Evolutionary conservation across 371 early-diverging fungal genomes (phyloP).

Genomic region (Apophysomyces sp.): DNA sequence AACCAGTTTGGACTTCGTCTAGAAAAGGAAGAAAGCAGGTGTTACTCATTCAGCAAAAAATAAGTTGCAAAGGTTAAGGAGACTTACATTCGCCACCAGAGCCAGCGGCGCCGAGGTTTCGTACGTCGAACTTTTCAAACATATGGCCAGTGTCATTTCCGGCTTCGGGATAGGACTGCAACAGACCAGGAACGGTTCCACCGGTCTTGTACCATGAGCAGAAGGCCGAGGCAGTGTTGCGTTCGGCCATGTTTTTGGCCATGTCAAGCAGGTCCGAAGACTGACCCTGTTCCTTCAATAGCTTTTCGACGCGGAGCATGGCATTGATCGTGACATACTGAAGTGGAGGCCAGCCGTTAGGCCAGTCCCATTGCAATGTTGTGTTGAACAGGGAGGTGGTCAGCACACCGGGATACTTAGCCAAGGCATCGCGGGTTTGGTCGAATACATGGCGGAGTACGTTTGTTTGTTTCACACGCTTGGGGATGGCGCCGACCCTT

Average conservation of each 20-base stretch:
- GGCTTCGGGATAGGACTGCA: conserved; percentile 25
- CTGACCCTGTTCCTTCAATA: conserved; percentile 3
- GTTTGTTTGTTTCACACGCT: conserved; percentile 19
- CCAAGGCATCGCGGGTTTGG: conserved; percentile 22
- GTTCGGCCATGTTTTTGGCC: conserved; percentile 58
- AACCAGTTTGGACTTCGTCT: conserved; percentile 79
- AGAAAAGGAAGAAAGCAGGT: too few species aligned
- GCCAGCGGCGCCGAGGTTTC: conserved; percentile 59
- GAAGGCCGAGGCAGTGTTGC: conserved; percentile 61
- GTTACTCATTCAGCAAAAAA: neutral
- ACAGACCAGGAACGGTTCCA: conserved; percentile 47
- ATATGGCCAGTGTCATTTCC: conserved; percentile 56
- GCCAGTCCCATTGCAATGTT: conserved; percentile 88
- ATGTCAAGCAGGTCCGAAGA: conserved; percentile 9
- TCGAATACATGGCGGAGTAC: conserved; percentile 29
- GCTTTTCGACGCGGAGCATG: conserved; percentile 31
- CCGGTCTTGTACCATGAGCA: conserved; percentile 78
- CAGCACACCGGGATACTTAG: conserved; percentile 61
- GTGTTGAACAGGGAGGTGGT: conserved; percentile 62
- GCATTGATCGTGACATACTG: conserved; percentile 57
- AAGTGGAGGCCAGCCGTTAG: conserved; percentile 79
- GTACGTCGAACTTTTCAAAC: conserved; percentile 82
- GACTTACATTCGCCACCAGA: conserved; percentile 77
- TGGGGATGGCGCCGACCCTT: conserved; percentile 43
- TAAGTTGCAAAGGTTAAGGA: neutral